Evolutionary conservation across 441 rosid species (phyloP).

Genomic region (Populus hybrid): DNA sequence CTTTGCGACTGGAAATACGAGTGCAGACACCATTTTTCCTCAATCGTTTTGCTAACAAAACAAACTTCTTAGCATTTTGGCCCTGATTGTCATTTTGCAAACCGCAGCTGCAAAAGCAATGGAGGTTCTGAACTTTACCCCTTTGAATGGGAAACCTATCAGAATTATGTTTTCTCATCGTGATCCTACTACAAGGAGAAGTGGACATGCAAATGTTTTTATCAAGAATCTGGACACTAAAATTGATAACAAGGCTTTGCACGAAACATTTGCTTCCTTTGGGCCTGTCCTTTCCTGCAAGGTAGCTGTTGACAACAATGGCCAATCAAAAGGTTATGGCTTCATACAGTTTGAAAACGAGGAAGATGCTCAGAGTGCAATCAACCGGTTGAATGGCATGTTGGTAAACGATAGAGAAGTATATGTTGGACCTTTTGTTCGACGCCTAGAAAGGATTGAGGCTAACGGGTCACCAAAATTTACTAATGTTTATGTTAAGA

Average conservation of each 20-base stretch:
- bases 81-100: not conserved
- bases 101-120: conserved; percentile 57
- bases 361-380: conserved; percentile 57
- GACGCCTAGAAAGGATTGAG: conserved; percentile 46
- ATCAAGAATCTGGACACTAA: conserved; percentile 64
- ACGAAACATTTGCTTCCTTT: conserved; percentile 54
- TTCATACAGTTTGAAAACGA: conserved; percentile 71
- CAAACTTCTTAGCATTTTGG: not conserved
- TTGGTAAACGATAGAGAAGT: conserved; percentile 65
- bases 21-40: not conserved
- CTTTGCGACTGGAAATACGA: not conserved
- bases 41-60: not conserved
- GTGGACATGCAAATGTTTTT: conserved; percentile 69
- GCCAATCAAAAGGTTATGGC: conserved; percentile 59
- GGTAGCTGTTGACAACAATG: conserved; percentile 51
- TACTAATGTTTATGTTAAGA: conserved; percentile 70
- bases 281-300: conserved; percentile 74
- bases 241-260: conserved; percentile 58
- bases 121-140: conserved; percentile 58
- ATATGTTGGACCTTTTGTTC: conserved; percentile 56
- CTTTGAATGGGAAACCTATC: conserved; percentile 58
- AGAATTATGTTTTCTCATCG: conserved; percentile 77
- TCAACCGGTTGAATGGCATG: conserved; percentile 60
- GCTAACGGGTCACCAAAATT: conserved; percentile 39
- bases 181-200: conserved; percentile 62